Evolutionary conservation across 192 early-diverging fungal species (phyloP).

Genomic region (Rhizoclosmatium sp.): DNA sequence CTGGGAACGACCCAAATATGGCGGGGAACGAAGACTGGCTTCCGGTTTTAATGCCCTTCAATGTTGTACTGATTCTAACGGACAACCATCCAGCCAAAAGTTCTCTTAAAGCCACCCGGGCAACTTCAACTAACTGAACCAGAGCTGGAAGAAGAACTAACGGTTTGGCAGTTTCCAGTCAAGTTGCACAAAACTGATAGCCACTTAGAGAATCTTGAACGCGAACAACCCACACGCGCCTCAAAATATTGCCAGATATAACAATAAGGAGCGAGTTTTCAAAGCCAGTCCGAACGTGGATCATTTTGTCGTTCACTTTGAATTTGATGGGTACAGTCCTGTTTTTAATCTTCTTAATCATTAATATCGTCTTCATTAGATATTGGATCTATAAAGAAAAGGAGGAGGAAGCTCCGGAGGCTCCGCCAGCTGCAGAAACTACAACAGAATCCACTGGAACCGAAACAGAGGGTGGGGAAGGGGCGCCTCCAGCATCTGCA

Average conservation of each 20-base stretch:
- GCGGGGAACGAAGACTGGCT: slow-evolving; percentile 63
- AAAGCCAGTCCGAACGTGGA: slow-evolving; percentile 68
- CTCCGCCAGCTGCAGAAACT: slow-evolving; percentile 27
- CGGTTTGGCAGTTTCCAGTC: slow-evolving; percentile 14
- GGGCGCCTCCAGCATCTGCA: slow-evolving; percentile 12
- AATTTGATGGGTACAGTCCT: slow-evolving; percentile 66
- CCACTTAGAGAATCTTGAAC: slow-evolving; percentile 59
- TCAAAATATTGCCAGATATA: slow-evolving; percentile 70
- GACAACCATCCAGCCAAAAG: slow-evolving; percentile 58
- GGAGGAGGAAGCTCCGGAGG: slow-evolving; percentile 41
- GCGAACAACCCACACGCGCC: slow-evolving; percentile 73
- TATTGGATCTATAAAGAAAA: slow-evolving; percentile 56
- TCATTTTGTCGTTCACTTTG: slow-evolving; percentile 67
- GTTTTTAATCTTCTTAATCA: neutral
- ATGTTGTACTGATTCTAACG: neutral
- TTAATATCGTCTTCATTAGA: slow-evolving; percentile 35
- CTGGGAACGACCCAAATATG: slow-evolving; percentile 33
- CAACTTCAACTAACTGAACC: slow-evolving; percentile 62
- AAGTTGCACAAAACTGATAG: too few relatives aligned
- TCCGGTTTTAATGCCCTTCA: slow-evolving; percentile 45
- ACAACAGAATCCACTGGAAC: slow-evolving; percentile 36
- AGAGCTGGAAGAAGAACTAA: slow-evolving; percentile 68
- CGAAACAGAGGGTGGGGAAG: slow-evolving; percentile 22
- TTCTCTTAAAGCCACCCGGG: slow-evolving; percentile 63
- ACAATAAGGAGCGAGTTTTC: slow-evolving; percentile 63